Conservation (phyloP, 805 yeast species). For the Saccharomyces cerevisiae region DNA sequence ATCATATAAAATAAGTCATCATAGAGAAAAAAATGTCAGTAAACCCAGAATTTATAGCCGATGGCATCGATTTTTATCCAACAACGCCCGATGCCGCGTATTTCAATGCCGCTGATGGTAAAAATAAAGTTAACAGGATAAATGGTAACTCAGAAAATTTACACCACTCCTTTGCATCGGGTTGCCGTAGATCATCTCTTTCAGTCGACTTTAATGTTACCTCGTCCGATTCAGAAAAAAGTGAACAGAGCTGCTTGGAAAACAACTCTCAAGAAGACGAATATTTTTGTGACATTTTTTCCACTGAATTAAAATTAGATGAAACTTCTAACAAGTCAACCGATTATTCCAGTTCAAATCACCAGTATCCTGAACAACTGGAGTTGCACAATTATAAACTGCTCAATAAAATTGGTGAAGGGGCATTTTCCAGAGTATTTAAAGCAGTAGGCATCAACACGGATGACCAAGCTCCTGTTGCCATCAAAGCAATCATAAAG, state of each 20-base stretch:
- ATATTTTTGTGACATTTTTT: neutral
- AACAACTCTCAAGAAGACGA: neutral
- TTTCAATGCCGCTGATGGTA: neutral
- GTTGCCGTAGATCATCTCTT: neutral
- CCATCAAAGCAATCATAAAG: constrained; percentile 54
- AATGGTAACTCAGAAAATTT: neutral
- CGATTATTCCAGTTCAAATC: constrained; percentile 12
- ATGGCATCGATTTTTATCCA: neutral
- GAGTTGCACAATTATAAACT: constrained; percentile 33
- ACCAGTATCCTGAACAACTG: constrained; percentile 31
- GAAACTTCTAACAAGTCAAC: neutral
- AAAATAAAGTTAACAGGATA: neutral
- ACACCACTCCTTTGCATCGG: neutral
- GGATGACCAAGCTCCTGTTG: constrained; percentile 27
- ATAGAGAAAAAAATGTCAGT: neutral
- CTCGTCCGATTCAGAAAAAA: neutral
- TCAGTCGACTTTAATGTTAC: neutral
- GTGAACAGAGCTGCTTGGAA: neutral
- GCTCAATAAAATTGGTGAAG: constrained; percentile 58
- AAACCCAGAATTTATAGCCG: neutral
- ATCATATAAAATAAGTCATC: neutral
- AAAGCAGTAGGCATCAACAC: constrained; percentile 35
- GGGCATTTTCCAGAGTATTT: constrained; percentile 74
- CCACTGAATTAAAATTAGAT: neutral
- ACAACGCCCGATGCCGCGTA: neutral